Evolutionary conservation across 2,329 filamentous ascomycete genomes (phyloP), one percentile per base, ranked within the genome.

Genomic region (Trichoderma arundinaceum): DNA sequence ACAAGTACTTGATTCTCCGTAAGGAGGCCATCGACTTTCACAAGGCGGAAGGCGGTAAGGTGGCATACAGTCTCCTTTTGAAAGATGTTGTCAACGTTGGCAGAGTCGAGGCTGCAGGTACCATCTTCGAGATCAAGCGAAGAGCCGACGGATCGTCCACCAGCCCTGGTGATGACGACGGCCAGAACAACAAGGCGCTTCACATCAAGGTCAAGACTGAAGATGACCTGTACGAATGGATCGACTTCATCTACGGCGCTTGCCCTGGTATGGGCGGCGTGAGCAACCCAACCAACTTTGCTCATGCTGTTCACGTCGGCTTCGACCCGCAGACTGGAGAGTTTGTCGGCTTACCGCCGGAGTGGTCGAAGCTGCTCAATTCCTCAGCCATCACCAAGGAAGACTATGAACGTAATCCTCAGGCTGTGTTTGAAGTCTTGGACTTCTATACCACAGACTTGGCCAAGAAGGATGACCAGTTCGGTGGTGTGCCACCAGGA

Each of bases 261-360:
- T 98, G 94, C 77, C 95, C 95, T 17, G 94, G 92, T 68, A 97
- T 98, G 92, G 94, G 95, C 68, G 95, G 95, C 72, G 95, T 99
- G 65, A 97, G 94, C 80, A 97, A 98, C 78, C 95, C 95, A 6
- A 98, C 95, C 70, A 97, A 98, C 81, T 99, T 99, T 81, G 93
- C 91, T 28, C 95, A 99, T 77, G 91, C 94, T 53, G 94, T 99
- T 28, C 95, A 99, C 77, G 95, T 99, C 70, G 95, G 95, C 67
- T 99, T 98, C 75, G 95, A 99, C 76, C 93, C 94, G 32, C 90
- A 93, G 72, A 97, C 92, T 2, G 95, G 95, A 69, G 93, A 95
- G 71, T 99, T 99, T 74, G 92, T 96, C 54, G 95, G 95, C 44
- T 79, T 99, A 71, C 95, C 95, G 1, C 90, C 92, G 5, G 95